Evolutionary conservation across 192 early-diverging fungal species (phyloP).

Genomic region (Haplosporangium gracile): DNA sequence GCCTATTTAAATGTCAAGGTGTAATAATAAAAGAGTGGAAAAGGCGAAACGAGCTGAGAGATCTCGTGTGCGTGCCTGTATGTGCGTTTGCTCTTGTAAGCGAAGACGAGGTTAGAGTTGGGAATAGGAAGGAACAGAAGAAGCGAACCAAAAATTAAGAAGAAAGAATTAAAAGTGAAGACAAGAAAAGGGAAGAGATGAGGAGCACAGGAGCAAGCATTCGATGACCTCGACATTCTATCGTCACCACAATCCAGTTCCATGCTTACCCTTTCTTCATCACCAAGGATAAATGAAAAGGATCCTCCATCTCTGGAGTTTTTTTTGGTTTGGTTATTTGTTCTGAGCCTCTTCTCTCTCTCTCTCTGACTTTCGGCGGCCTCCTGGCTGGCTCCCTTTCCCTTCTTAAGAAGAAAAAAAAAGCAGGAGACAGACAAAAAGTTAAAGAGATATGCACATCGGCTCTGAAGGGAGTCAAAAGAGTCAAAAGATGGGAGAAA

Average conservation of each 20-base stretch:
- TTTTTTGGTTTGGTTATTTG: background rate
- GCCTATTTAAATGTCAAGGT: no score
- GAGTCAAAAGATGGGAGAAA: background rate
- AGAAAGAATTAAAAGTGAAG: background rate
- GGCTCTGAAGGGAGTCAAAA: background rate
- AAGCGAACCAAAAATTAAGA: background rate
- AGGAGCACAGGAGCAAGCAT: background rate
- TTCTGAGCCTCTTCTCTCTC: background rate
- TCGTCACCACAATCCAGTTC: background rate
- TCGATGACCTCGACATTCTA: background rate
- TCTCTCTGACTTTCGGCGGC: background rate
- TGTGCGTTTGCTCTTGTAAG: background rate
- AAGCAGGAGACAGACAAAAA: slow-evolving; percentile 4
- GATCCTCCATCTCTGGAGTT: background rate
- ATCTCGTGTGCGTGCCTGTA: no score
- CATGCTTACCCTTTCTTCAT: background rate
- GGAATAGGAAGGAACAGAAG: background rate
- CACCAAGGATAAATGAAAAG: background rate
- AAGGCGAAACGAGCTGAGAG: background rate
- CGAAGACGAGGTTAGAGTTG: background rate
- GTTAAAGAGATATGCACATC: background rate
- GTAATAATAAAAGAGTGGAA: background rate
- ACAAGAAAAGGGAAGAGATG: background rate
- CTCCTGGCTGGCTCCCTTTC: background rate
- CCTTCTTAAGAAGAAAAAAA: background rate